Evolutionary conservation across 176 grass and related monocot genomes (phyloP), one percentile per base, ranked within the genome.

Genomic region (Triticum timopheevii): DNA sequence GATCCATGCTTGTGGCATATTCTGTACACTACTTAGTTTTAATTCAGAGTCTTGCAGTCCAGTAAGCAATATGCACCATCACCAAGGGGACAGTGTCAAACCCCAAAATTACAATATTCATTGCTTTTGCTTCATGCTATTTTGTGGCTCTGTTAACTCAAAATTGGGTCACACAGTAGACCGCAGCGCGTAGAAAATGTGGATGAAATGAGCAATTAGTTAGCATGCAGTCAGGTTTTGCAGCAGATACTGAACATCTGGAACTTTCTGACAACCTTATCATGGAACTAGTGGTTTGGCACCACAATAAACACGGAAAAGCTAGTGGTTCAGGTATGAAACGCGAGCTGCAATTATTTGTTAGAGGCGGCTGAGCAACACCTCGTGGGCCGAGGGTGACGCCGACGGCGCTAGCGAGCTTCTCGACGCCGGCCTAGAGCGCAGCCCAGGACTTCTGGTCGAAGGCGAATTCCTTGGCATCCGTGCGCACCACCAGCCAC

Each of bases 351-450:
- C 15, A 71, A n/a, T n/a, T n/a, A 11, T 36, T 69, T 16, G 15
- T 11, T 44, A 72, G 4, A 13, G 10, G 38, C 7, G 13, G 3
- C 9, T 75, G 82, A 64, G 81, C 50, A 63, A 64, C 77, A 89
- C 93, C 93, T 89, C 86, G 83, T 1, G 93, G 93, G 7, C 93
- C 93, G 28, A 95, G 89, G 49, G 93, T 95, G 39, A 95, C 91
- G 13, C 89, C 89, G 31, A 95, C 91, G 61, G 91, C 89, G 28
- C 93, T 84, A 16, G 93, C 93, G 33, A 95, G 93, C 89, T 92
- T 95, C 81, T 93, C 89, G 35, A 93, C 73, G 10, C 93, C 91
- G 19, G 89, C 65, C 79, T 93, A 86, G 38, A 95, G 80, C 31
- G 84, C 73, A 12, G 88, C 85, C 56, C 91, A 50, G 47, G 91